Percentiles rank a stretch among this genome's conserved stretches.
Conservation (phyloP, 352 stramenopile genomes). For the Pythium graminicola region DNA sequence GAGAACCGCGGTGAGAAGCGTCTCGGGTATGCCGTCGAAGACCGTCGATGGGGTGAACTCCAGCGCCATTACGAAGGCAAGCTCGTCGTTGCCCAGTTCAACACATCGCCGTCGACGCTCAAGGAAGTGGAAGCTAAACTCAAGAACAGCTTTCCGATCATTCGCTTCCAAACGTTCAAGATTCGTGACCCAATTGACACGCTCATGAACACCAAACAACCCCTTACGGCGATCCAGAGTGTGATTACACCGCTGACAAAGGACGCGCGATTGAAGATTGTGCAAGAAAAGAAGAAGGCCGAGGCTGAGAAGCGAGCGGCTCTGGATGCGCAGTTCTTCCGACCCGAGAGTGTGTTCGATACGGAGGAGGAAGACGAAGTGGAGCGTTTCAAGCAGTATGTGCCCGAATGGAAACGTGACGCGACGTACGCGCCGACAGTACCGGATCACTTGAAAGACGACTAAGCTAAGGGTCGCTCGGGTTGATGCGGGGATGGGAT, state of each 20-base stretch:
- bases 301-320: conserved; percentile 32
- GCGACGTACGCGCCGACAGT: conserved; percentile 58
- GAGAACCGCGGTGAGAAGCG: conserved; percentile 81
- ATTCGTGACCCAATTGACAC: conserved; percentile 73
- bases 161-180: conserved; percentile 86
- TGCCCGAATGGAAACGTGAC: conserved; percentile 82
- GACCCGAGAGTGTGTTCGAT: conserved; percentile 52
- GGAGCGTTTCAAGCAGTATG: conserved; percentile 70
- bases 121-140: conserved; percentile 73
- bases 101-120: conserved; percentile 61
- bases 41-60: conserved; percentile 79
- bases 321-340: conserved; percentile 24
- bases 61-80: conserved; percentile 84
- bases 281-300: conserved; percentile 28
- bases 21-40: conserved; percentile 75
- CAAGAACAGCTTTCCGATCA: conserved; percentile 79
- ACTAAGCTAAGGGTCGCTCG: background rate
- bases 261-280: conserved; percentile 25
- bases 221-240: conserved; percentile 50
- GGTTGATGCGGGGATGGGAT: background rate
- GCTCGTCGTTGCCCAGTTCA: conserved; percentile 83
- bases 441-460: conserved; percentile 58
- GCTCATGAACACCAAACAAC: conserved; percentile 76
- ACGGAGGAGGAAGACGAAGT: conserved; percentile 51
- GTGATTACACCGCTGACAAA: conserved; percentile 41